These are phyloP conservation scores for Styphnolobium japonicum DNA, from an alignment of 306 rosid species.

Conservation along the genomic window DNA sequence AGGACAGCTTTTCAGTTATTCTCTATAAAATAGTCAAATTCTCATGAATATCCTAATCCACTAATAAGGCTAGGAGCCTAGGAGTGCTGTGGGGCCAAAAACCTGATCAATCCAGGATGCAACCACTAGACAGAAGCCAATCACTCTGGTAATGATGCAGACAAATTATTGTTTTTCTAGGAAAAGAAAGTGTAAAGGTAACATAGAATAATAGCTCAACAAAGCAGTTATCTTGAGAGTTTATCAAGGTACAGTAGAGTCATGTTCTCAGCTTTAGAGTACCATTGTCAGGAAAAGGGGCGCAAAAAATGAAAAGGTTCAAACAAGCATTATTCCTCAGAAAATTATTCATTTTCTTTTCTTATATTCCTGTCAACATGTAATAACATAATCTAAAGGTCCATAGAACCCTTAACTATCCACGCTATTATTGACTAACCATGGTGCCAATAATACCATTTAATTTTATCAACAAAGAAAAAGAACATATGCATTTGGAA, in stretches of 20 bases:
- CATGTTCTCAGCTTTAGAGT: background rate
- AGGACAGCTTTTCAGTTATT: background rate
- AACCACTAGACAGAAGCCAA: background rate
- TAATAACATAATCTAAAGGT: background rate
- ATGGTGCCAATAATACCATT: background rate
- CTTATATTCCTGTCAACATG: background rate
- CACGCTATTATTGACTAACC: background rate
- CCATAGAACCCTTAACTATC: background rate
- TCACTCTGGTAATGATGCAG: background rate
- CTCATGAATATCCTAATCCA: background rate
- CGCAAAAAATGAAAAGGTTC: background rate
- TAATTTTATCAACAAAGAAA: background rate
- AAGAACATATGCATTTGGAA: background rate
- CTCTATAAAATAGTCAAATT: slow-evolving; percentile 2
- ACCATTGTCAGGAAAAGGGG: background rate
- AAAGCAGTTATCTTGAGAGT: background rate
- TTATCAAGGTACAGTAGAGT: background rate
- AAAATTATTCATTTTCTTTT: background rate
- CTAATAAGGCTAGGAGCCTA: background rate
- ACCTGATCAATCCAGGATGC: background rate
- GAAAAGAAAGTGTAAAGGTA: background rate
- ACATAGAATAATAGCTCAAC: background rate
- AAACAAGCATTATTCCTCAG: background rate
- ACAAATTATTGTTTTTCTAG: background rate
- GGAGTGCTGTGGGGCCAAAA: background rate